Evolutionary conservation across 75 land plant genomes (phyloP).

Genomic region (Isoetes taiwanensis): DNA sequence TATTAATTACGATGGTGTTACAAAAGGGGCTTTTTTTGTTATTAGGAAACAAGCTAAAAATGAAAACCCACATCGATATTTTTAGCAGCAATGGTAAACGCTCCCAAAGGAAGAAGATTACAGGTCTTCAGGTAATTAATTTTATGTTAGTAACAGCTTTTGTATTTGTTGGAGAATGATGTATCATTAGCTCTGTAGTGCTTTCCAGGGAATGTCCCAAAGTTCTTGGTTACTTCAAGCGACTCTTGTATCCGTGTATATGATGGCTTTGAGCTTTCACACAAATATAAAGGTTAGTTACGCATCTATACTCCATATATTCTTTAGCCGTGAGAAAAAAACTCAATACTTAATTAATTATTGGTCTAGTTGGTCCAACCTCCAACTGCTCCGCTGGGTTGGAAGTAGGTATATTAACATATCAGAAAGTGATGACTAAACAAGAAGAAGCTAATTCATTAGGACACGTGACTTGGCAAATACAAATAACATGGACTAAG

Average conservation of each 20-base stretch:
- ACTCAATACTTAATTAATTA: too few species aligned
- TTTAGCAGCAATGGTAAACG: constrained; percentile 44
- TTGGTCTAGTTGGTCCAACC: too few species aligned
- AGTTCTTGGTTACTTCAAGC: constrained; percentile 53
- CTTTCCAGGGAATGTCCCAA: constrained; percentile 37
- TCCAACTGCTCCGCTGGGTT: too few species aligned
- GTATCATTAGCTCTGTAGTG: constrained; percentile 37
- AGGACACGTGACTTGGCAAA: too few species aligned
- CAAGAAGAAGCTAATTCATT: too few species aligned
- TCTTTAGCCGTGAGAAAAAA: too few species aligned
- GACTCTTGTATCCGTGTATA: constrained; percentile 58
- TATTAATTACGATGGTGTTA: too few species aligned
- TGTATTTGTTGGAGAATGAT: background rate
- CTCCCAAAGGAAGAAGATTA: constrained; percentile 52
- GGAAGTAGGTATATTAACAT: too few species aligned
- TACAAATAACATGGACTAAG: too few species aligned
- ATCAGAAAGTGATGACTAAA: too few species aligned
- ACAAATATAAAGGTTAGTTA: constrained; percentile 64
- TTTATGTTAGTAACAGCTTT: background rate
- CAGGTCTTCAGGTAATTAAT: constrained; percentile 85
- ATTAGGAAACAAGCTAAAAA: constrained; percentile 66
- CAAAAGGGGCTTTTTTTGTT: too few species aligned
- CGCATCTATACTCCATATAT: too few species aligned
- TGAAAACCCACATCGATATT: constrained; percentile 29
- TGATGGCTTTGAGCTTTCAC: constrained; percentile 25